These are phyloP conservation scores for Vanrija sp. DNA, from an alignment of 1,284 basidiomycete species.

Conservation along the genomic window DNA sequence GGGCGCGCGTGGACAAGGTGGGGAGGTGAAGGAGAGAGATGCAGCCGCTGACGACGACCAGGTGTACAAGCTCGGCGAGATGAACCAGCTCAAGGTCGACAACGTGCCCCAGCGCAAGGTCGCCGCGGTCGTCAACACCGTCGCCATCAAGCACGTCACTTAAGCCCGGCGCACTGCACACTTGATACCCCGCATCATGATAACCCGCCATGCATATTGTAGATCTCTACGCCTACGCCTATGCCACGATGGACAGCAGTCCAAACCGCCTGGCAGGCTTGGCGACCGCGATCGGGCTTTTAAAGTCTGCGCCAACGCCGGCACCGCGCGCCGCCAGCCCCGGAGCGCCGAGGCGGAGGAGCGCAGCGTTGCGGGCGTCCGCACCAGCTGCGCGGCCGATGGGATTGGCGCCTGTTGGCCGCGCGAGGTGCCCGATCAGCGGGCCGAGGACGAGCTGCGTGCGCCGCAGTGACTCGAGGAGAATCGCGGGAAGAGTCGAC, in stretches of 20 bases:
- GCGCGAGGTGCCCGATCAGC: constrained; percentile 27
- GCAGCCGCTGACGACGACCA: constrained; percentile 37
- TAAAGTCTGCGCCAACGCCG: constrained; percentile 35
- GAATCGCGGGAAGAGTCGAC: constrained; percentile 15
- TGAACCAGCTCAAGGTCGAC: constrained; percentile 45
- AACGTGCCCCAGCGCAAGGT: constrained; percentile 53
- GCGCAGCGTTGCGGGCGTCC: constrained; percentile 25
- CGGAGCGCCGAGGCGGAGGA: constrained; percentile 39
- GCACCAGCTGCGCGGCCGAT: neutral
- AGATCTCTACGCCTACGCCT: neutral
- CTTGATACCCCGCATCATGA: constrained; percentile 12
- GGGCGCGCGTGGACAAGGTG: constrained; percentile 63
- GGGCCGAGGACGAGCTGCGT: constrained; percentile 38
- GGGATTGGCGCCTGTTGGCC: too few species aligned
- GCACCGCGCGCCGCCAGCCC: constrained; percentile 11
- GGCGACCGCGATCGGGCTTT: constrained; percentile 42
- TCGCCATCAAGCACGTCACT: constrained; percentile 73
- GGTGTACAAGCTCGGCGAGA: constrained; percentile 69
- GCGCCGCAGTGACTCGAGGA: constrained; percentile 30
- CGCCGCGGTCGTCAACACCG: constrained; percentile 66
- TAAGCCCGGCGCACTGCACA: constrained; percentile 11
- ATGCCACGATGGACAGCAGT: constrained; percentile 39
- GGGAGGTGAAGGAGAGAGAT: constrained; percentile 13
- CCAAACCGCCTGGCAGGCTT: constrained; percentile 46
- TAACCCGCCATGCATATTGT: neutral